Evolutionary conservation across 495 filamentous ascomycete species (phyloP).

Genomic region (Glonium stellatum): DNA sequence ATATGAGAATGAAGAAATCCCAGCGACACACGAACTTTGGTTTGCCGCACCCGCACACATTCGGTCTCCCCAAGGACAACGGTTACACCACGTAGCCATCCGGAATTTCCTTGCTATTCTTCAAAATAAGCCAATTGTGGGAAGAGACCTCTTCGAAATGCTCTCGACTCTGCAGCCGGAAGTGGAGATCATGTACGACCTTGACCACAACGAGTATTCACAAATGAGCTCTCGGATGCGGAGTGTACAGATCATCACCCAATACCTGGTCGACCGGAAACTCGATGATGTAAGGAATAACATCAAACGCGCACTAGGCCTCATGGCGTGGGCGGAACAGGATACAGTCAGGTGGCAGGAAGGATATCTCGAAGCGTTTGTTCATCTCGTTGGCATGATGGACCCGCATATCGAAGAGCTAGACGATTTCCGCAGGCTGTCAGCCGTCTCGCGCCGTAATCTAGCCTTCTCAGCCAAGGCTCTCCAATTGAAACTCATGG

Average conservation of each 20-base stretch:
- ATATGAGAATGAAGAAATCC: background rate
- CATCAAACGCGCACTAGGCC: conserved; percentile 50
- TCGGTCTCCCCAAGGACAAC: conserved; percentile 11
- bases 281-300: conserved; percentile 62
- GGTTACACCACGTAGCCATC: conserved; percentile 29
- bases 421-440: conserved; percentile 52
- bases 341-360: conserved; percentile 55
- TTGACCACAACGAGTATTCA: conserved; percentile 21
- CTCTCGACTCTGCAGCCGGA: conserved; percentile 27
- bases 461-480: conserved; percentile 56
- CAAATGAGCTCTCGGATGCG: conserved; percentile 16
- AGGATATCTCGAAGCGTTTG: conserved; percentile 62
- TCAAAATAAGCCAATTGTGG: conserved; percentile 30
- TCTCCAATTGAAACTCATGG: conserved; percentile 54
- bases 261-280: conserved; percentile 19
- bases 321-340: conserved; percentile 59
- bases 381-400: conserved; percentile 61
- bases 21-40: conserved; percentile 30
- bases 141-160: conserved; percentile 29
- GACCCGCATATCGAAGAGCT: conserved; percentile 45
- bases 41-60: conserved; percentile 27
- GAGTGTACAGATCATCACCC: conserved; percentile 25
- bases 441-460: conserved; percentile 56
- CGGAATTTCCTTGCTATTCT: conserved; percentile 32
- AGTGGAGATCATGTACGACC: conserved; percentile 30